Evolutionary conservation across 768 basidiomycete species (phyloP).

Genomic region (Chalciporus pseudorubinellus): DNA sequence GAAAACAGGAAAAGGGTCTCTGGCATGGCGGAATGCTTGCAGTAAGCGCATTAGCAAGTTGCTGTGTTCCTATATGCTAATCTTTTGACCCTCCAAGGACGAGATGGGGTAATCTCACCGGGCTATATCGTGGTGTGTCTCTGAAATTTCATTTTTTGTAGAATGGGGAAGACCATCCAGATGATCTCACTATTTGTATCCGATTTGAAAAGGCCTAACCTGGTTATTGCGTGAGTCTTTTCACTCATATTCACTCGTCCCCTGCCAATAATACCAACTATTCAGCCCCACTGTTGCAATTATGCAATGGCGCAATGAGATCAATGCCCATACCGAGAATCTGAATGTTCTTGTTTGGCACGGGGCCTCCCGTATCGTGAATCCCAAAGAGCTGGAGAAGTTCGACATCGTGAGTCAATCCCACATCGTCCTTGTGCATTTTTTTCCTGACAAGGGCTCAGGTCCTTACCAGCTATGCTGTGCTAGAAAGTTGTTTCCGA

Average conservation of each 20-base stretch:
- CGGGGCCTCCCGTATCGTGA: conserved; percentile 67
- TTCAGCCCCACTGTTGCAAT: conserved; percentile 50
- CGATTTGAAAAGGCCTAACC: conserved; percentile 74
- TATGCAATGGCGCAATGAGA: conserved; percentile 92
- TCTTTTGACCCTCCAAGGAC: conserved; percentile 44
- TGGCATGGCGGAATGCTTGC: conserved; percentile 95
- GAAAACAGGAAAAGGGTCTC: conserved; percentile 79
- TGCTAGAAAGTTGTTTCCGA: conserved; percentile 88
- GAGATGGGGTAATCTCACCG: conserved; percentile 76
- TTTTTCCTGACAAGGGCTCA: conserved; percentile 27
- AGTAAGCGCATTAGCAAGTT: conserved; percentile 41
- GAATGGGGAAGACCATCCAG: conserved; percentile 96
- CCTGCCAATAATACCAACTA: background rate
- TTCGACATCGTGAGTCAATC: conserved; percentile 73
- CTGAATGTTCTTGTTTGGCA: conserved; percentile 93
- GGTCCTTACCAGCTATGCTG: conserved; percentile 85
- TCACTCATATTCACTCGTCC: background rate
- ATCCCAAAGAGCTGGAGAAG: conserved; percentile 68
- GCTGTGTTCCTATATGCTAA: conserved; percentile 6
- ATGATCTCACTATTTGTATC: conserved; percentile 87
- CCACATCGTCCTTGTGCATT: background rate
- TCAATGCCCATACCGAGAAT: conserved; percentile 78
- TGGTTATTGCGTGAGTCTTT: conserved; percentile 83
- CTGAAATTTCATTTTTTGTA: conserved; percentile 27
- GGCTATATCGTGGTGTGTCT: background rate